Conservation (phyloP, 495 filamentous ascomycete genomes). For the Xylaria telfairii region DNA sequence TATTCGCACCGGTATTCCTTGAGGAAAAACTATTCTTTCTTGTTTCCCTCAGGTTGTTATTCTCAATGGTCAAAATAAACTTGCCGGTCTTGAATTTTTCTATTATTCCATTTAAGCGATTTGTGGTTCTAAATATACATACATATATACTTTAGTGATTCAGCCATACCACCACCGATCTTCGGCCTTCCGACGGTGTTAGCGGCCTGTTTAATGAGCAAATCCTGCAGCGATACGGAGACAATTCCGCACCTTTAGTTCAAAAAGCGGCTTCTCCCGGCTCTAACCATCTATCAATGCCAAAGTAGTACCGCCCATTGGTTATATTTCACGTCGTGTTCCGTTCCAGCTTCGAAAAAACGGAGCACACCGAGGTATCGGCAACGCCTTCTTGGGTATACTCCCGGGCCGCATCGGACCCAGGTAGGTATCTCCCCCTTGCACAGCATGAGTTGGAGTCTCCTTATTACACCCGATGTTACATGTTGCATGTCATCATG, state of each 20-base stretch:
- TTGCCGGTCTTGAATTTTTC: background rate
- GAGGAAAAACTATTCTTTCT: background rate
- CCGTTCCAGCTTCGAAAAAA: background rate
- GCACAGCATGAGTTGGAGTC: background rate
- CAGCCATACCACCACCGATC: background rate
- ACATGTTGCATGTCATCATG: background rate
- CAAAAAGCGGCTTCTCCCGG: background rate
- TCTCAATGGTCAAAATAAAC: background rate
- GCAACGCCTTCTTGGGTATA: background rate
- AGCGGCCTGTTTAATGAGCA: background rate
- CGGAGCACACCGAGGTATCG: background rate
- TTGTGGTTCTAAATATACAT: background rate
- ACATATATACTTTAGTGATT: background rate
- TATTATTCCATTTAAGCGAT: background rate
- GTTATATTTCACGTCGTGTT: background rate
- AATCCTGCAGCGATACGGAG: background rate
- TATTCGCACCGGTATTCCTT: background rate
- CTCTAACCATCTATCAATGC: background rate
- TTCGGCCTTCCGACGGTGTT: conserved; percentile 8
- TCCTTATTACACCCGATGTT: background rate
- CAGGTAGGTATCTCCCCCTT: background rate
- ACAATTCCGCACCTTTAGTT: conserved; percentile 9
- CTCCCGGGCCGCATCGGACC: background rate
- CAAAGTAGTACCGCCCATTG: background rate
- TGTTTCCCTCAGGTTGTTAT: background rate